Conservation (phyloP, 2,329 filamentous ascomycete genomes). For the Aureobasidium sp. region DNA sequence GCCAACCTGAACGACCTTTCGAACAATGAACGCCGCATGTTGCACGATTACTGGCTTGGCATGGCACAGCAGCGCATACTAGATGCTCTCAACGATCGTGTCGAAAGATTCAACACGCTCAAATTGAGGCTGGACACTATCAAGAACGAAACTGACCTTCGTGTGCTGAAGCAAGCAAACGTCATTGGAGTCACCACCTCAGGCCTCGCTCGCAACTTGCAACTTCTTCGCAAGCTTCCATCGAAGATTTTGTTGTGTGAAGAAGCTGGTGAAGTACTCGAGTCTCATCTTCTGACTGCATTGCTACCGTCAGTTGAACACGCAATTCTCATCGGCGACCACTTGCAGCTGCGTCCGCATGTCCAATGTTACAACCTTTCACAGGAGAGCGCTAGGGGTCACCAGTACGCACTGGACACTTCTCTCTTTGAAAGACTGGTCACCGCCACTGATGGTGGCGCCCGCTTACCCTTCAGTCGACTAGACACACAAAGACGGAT, state of each 20-base stretch:
- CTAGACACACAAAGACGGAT: conserved; percentile 59
- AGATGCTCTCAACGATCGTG: conserved; percentile 19
- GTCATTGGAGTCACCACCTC: conserved; percentile 57
- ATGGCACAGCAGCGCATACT: conserved; percentile 18
- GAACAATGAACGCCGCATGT: background rate
- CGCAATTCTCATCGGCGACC: conserved; percentile 56
- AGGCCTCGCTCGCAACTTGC: conserved; percentile 48
- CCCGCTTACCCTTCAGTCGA: conserved; percentile 32
- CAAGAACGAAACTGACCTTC: conserved; percentile 34
- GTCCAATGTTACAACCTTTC: conserved; percentile 46
- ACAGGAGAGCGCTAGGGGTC: conserved; percentile 42
- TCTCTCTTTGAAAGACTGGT: conserved; percentile 57
- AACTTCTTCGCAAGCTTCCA: conserved; percentile 42
- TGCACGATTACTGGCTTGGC: conserved; percentile 18
- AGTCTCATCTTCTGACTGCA: conserved; percentile 54
- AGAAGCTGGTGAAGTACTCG: conserved; percentile 61
- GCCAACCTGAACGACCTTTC: conserved; percentile 2
- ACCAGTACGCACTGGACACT: conserved; percentile 49
- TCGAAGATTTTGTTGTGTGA: conserved; percentile 58
- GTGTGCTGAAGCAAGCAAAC: conserved; percentile 37
- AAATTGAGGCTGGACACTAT: conserved; percentile 23
- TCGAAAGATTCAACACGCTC: conserved; percentile 19
- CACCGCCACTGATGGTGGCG: conserved; percentile 16
- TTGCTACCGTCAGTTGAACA: conserved; percentile 56
- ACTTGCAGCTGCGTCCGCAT: conserved; percentile 53